Evolutionary conservation across 2,329 filamentous ascomycete genomes (phyloP), one percentile per base, ranked within the genome.

Genomic region (Ophiobolus disseminans): DNA sequence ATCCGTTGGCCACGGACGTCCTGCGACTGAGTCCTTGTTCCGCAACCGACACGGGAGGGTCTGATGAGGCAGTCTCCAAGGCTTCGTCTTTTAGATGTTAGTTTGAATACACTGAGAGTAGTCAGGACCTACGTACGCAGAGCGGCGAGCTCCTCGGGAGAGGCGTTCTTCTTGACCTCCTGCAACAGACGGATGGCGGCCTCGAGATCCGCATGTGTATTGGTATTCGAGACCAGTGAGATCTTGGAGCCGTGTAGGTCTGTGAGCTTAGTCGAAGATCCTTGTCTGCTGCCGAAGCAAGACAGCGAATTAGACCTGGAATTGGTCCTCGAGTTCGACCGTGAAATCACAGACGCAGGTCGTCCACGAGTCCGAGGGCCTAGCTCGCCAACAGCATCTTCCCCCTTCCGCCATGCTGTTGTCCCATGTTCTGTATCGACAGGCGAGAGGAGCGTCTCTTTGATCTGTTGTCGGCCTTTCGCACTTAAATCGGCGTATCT

Each of bases 61-160:
- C 58, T 11, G 61, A 55, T 4, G 58, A 54, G 26, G 60, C n/a
- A n/a, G n/a, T 49, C 30, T 63, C 61, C 7, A 71, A 43, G 34
- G 65, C 68, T 63, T 69, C 57, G 10, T 68, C 66, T 70, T 36
- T n/a, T 35, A 23, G 25, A 22, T 14, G 43, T 66, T 26, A 65
- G 58, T 43, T 6, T 28, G 16, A 5, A 44, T 8, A 14, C 2
- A 11, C 10, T 36, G 10, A 20, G 22, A 4, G 10, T 2, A 39
- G 9, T 4, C 10, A 14, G n/a, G 28, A 34, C 4, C 14, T 14
- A 65, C 68, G 58, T 65, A 73, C 70, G 68, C 25, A 75, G 57
- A 30, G 77, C 75, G 19, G 76, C 77, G 23, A 80, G 65, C 46
- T 80, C 76, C 43, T 79, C 77, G 1, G 77, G 77, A 5, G 76